These are phyloP conservation scores for Micractinium conductrix DNA, from an alignment of 139 green algal species.

Conservation along the genomic window DNA sequence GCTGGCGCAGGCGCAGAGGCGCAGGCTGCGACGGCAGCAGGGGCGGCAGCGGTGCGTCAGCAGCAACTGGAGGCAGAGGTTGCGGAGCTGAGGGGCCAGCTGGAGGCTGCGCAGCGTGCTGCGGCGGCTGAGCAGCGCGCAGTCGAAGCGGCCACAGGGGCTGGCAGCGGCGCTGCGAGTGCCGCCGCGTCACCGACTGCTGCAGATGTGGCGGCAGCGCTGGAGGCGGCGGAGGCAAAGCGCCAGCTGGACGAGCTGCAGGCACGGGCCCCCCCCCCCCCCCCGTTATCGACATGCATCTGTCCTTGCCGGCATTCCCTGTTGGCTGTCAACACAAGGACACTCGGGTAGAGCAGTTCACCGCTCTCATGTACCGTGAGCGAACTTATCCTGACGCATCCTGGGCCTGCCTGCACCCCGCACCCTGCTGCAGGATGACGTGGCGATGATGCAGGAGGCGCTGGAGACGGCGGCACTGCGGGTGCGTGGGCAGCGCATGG, in stretches of 20 bases:
- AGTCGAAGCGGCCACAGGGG: conserved; percentile 15
- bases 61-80: conserved; percentile 25
- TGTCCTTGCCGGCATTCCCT: no score
- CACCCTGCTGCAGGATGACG: conserved; percentile 33
- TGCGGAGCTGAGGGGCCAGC: conserved; percentile 16
- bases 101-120: conserved; percentile 29
- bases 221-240: background rate
- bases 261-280: no score
- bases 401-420: no score
- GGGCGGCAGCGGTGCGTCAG: background rate
- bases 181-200: background rate
- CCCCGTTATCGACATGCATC: no score
- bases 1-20: background rate
- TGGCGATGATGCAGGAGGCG: conserved; percentile 25
- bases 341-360: no score
- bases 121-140: background rate
- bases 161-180: no score
- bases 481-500: background rate
- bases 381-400: no score
- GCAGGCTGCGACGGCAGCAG: background rate
- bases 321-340: no score
- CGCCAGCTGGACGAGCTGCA: conserved; percentile 1
- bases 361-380: no score
- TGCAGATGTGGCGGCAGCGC: background rate
- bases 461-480: conserved; percentile 23